Percentiles rank a stretch among this genome's conserved stretches.
Evolutionary conservation across 2,329 filamentous ascomycete genomes (phyloP).

Genomic region (Pseudogymnoascus sp.): DNA sequence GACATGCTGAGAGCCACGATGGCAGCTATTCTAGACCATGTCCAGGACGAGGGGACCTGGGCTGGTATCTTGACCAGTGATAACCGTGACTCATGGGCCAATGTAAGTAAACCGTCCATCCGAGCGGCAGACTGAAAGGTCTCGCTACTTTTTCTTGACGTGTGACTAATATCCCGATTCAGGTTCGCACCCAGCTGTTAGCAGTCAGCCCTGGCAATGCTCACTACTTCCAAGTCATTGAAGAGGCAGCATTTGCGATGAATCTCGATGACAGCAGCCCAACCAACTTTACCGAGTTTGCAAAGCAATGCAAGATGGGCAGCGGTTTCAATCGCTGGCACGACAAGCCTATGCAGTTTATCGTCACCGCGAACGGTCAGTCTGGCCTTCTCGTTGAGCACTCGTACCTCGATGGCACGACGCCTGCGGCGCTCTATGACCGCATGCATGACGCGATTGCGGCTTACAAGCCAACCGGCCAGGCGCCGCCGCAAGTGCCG

Average conservation of each 20-base stretch:
- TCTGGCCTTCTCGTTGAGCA: slow-evolving; percentile 21
- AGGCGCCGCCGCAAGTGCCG: background rate
- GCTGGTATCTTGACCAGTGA: slow-evolving; percentile 14
- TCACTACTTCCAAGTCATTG: slow-evolving; percentile 20
- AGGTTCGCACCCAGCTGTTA: slow-evolving; percentile 15
- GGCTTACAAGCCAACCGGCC: slow-evolving; percentile 9
- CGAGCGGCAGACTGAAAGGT: background rate
- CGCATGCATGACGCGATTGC: slow-evolving; percentile 16
- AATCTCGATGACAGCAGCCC: slow-evolving; percentile 24
- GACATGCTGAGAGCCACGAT: slow-evolving; percentile 18
- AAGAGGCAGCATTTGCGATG: slow-evolving; percentile 21
- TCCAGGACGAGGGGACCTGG: slow-evolving; percentile 12
- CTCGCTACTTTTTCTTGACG: background rate
- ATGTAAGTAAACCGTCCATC: slow-evolving; percentile 14
- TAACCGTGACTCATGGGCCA: slow-evolving; percentile 14
- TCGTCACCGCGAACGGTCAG: slow-evolving; percentile 22
- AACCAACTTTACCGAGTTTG: slow-evolving; percentile 14
- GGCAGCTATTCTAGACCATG: slow-evolving; percentile 19
- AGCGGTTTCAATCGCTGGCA: slow-evolving; percentile 25
- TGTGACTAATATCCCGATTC: background rate
- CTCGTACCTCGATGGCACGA: slow-evolving; percentile 21
- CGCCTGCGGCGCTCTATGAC: slow-evolving; percentile 12
- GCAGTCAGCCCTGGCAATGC: slow-evolving; percentile 15
- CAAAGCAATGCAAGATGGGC: slow-evolving; percentile 16
- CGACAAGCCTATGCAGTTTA: slow-evolving; percentile 24